These are phyloP conservation scores for Zymoseptoria crescenta DNA, from an alignment of 2,329 filamentous ascomycete species.

Conservation along the genomic window DNA sequence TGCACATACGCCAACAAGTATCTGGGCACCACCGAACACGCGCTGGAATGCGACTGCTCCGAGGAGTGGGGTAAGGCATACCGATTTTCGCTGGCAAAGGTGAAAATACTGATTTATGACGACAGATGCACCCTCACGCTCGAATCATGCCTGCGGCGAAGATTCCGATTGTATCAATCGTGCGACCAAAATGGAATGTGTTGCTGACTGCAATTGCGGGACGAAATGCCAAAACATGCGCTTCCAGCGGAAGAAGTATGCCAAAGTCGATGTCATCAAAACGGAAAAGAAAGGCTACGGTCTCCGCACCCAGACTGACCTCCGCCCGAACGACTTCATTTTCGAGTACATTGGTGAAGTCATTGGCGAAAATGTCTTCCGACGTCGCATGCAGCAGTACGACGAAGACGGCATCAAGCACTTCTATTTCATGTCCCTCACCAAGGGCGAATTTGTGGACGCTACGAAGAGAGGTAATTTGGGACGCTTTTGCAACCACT, in stretches of 20 bases:
- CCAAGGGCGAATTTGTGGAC: conserved; percentile 92
- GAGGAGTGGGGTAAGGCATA: conserved; percentile 84
- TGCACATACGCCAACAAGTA: conserved; percentile 89
- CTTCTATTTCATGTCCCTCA: conserved; percentile 99
- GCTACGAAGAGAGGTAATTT: conserved; percentile 95
- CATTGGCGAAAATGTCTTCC: conserved; percentile 86
- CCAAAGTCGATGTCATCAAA: conserved; percentile 88
- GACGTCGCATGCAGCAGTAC: conserved; percentile 84
- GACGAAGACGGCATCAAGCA: conserved; percentile 96
- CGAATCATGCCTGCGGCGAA: conserved; percentile 83
- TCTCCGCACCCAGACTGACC: conserved; percentile 68
- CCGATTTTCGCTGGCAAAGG: background rate
- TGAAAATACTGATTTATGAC: conserved; percentile 1
- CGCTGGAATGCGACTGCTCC: conserved; percentile 87
- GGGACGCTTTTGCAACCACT: conserved; percentile 96
- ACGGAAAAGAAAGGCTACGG: conserved; percentile 97
- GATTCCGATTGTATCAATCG: conserved; percentile 98
- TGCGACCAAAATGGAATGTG: conserved; percentile 94
- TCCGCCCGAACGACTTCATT: conserved; percentile 82
- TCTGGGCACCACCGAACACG: conserved; percentile 85
- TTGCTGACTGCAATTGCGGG: conserved; percentile 80
- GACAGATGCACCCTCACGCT: conserved; percentile 42
- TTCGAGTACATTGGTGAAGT: conserved; percentile 98
- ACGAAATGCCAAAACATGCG: conserved; percentile 86
- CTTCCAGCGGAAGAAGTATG: conserved; percentile 84